Percentiles rank a stretch among this genome's conserved stretches.
phyloP scores from a whole-genome alignment of 208 protist species.

The Acanthamoeba sp. region DNA sequence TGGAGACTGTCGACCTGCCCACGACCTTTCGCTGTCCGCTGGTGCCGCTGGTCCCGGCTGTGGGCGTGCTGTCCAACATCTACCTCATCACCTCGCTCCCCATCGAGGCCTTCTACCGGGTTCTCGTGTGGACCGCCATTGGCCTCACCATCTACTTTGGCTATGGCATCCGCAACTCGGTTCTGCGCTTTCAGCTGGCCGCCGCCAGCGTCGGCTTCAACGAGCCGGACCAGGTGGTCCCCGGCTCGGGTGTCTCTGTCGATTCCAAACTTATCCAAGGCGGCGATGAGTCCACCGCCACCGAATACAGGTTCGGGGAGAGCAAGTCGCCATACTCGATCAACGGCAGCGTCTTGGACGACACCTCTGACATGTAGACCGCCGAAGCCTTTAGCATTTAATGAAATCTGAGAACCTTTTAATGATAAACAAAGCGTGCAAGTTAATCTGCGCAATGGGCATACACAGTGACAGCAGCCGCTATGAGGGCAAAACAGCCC shows the following conservation, averaged over 20 bases:
- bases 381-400: too few species aligned
- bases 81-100: slow-evolving; percentile 80
- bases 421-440: too few species aligned
- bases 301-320: neutral
- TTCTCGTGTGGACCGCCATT: slow-evolving; percentile 76
- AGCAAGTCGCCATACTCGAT: neutral
- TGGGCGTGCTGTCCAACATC: slow-evolving; percentile 81
- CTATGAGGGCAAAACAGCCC: too few species aligned
- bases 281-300: neutral
- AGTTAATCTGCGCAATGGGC: too few species aligned
- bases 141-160: slow-evolving; percentile 81
- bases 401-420: too few species aligned
- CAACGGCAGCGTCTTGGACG: neutral
- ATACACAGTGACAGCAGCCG: too few species aligned
- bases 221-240: slow-evolving; percentile 13
- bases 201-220: neutral
- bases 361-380: too few species aligned
- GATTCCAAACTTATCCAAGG: too few species aligned
- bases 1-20: neutral
- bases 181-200: slow-evolving; percentile 30
- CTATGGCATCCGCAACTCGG: slow-evolving; percentile 80
- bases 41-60: slow-evolving; percentile 72
- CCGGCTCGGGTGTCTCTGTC: too few species aligned
- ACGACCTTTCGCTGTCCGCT: slow-evolving; percentile 73
- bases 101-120: slow-evolving; percentile 67